Conservation (phyloP, 202 grass and related monocot genomes). For the Digitaria exilis region DNA sequence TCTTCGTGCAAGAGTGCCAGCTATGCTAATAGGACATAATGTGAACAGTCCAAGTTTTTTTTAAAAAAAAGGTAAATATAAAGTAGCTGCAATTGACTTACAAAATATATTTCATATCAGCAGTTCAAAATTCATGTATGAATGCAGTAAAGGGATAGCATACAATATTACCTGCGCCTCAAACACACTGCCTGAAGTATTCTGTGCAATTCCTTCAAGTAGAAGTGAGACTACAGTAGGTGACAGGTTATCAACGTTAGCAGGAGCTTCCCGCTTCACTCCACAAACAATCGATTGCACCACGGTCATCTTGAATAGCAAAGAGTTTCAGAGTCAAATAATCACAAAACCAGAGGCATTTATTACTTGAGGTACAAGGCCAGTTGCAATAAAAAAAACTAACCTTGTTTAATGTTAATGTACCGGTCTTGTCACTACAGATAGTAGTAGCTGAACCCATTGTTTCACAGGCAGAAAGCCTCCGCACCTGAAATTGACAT, state of each 20-base stretch:
- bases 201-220: conserved; percentile 95
- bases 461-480: conserved; percentile 93
- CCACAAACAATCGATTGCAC: conserved; percentile 73
- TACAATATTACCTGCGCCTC: conserved; percentile 66
- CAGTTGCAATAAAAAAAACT: conserved; percentile 39
- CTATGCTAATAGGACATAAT: neutral
- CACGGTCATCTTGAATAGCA: conserved; percentile 79
- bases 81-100: neutral
- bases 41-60: neutral
- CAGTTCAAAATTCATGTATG: conserved; percentile 12
- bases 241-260: conserved; percentile 50
- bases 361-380: neutral
- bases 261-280: conserved; percentile 54
- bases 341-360: conserved; percentile 27
- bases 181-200: conserved; percentile 83
- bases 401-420: conserved; percentile 87
- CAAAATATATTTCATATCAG: conserved; percentile 5
- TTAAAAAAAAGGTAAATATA: conserved; percentile 16
- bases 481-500: conserved; percentile 67
- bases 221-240: conserved; percentile 51
- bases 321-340: conserved; percentile 36
- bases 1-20: neutral
- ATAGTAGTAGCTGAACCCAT: conserved; percentile 98
- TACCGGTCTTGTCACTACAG: conserved; percentile 97
- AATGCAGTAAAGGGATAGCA: conserved; percentile 31